Percentiles rank a stretch among this genome's conserved stretches.
phyloP scores from a whole-genome alignment of 2,329 filamentous ascomycete species.

The Xylaria sp. region DNA sequence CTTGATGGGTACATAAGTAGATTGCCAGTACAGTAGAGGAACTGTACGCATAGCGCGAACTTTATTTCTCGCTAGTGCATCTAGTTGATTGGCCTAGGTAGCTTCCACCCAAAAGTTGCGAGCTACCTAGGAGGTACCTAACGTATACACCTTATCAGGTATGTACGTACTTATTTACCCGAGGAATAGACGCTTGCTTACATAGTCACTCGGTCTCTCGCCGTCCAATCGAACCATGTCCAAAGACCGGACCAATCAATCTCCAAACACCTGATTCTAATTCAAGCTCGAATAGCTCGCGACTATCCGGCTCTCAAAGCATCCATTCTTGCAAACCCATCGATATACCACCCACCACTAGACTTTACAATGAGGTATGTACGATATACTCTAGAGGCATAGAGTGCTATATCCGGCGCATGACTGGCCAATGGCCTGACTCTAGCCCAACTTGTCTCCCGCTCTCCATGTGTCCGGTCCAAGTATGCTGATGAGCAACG shows the following conservation, averaged over 20 bases:
- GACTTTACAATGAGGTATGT: constrained; percentile 50
- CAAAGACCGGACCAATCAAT: constrained; percentile 15
- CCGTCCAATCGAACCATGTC: constrained; percentile 39
- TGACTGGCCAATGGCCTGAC: constrained; percentile 36
- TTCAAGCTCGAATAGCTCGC: constrained; percentile 45
- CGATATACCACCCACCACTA: constrained; percentile 29
- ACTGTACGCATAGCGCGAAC: too few relatives aligned
- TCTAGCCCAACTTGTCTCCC: constrained; percentile 15
- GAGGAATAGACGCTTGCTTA: constrained; percentile 44
- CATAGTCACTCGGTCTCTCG: constrained; percentile 26
- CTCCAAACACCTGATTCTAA: constrained; percentile 30
- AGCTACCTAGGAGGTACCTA: too few relatives aligned
- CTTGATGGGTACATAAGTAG: too few relatives aligned
- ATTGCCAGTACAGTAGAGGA: too few relatives aligned
- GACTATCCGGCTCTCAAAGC: constrained; percentile 10
- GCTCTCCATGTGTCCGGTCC: constrained; percentile 3
- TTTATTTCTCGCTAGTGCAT: too few relatives aligned
- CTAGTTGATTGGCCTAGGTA: too few relatives aligned
- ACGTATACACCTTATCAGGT: too few relatives aligned
- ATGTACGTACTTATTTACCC: too few relatives aligned
- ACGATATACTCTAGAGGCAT: background rate
- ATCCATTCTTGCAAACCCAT: constrained; percentile 17
- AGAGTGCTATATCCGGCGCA: constrained; percentile 1
- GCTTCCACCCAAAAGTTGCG: too few relatives aligned
- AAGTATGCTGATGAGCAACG: constrained; percentile 48